phyloP scores from a whole-genome alignment of 2,329 filamentous ascomycete genomes.

The Calonectria pseudoreteaudii region DNA sequence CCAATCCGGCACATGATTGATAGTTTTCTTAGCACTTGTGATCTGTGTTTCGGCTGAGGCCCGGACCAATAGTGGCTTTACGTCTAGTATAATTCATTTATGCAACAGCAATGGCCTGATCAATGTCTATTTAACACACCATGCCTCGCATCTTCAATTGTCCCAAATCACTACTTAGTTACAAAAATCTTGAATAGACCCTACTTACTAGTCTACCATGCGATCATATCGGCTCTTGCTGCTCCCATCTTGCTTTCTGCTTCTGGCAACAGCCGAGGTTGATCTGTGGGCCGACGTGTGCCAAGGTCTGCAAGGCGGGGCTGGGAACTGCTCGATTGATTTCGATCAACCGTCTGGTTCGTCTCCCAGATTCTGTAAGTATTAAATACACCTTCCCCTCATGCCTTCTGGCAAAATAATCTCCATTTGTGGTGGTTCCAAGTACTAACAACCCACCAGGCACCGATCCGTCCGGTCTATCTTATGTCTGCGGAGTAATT shows the following conservation, averaged over 20 bases:
- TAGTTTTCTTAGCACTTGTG: not conserved
- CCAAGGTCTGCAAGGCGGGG: not conserved
- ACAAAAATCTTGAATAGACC: not conserved
- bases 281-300: not conserved
- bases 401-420: not conserved
- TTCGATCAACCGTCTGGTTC: not conserved
- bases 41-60: not conserved
- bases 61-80: not conserved
- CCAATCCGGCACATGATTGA: not conserved
- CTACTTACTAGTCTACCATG: not conserved
- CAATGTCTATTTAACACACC: not conserved
- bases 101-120: not conserved
- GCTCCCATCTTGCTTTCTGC: not conserved
- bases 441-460: not conserved
- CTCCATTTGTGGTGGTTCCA: not conserved
- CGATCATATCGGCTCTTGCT: not conserved
- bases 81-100: not conserved
- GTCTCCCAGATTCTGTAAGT: not conserved
- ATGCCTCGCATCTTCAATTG: not conserved
- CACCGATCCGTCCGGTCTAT: not conserved
- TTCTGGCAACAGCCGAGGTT: not conserved
- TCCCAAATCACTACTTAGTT: not conserved
- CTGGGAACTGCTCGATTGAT: not conserved
- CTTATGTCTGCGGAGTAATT: not conserved
- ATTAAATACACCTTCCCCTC: not conserved